Evolutionary conservation across 345 rosid species (phyloP).

Genomic region (Hypericum androsaemum): DNA sequence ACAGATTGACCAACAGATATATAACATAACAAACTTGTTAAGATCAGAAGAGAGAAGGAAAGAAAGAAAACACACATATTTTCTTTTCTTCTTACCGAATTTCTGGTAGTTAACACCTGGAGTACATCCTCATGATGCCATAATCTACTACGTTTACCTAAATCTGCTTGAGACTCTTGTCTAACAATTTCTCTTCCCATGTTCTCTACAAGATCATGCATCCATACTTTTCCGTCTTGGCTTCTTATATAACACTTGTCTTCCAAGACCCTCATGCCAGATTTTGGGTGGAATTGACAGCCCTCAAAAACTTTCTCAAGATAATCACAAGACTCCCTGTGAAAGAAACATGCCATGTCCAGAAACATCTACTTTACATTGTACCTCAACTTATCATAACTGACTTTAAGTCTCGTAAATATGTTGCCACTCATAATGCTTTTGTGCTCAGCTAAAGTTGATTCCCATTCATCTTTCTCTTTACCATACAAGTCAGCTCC

Average conservation of each 20-base stretch:
- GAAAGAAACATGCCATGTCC: slow-evolving; percentile 5
- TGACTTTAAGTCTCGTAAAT: neutral
- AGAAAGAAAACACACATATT: too few species aligned
- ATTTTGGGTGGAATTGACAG: slow-evolving; percentile 1
- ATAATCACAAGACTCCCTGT: neutral
- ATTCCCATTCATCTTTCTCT: too few species aligned
- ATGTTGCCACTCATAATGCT: too few species aligned
- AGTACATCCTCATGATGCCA: slow-evolving; percentile 14
- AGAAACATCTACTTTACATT: neutral
- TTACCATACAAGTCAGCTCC: too few species aligned
- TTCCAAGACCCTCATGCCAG: neutral
- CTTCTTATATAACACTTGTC: neutral
- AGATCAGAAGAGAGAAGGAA: neutral
- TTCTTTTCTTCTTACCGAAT: too few species aligned
- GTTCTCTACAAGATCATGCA: slow-evolving; percentile 24
- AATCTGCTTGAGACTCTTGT: neutral
- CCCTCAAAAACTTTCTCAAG: neutral
- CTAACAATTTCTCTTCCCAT: slow-evolving; percentile 25
- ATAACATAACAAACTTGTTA: too few species aligned
- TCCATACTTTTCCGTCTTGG: slow-evolving; percentile 8
- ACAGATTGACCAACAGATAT: too few species aligned
- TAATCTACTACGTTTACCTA: slow-evolving; percentile 14
- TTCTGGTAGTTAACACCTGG: too few species aligned
- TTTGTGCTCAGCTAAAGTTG: too few species aligned
- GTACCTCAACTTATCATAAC: slow-evolving; percentile 4